Conservation (phyloP, 2,329 filamentous ascomycete species). For the Tympanopsis confertula region DNA sequence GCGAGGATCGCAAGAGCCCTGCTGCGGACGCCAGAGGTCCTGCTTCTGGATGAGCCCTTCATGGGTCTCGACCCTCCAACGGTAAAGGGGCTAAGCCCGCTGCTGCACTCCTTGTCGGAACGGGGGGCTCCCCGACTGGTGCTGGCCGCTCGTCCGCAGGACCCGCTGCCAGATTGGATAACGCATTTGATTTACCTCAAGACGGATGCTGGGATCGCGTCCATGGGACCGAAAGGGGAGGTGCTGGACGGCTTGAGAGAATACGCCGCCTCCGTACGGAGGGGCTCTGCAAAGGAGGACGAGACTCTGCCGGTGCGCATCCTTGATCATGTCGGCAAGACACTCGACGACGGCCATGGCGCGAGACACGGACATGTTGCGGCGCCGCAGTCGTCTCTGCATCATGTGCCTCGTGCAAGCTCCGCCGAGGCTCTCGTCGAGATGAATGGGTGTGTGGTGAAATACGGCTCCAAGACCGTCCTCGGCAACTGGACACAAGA, state of each 20-base stretch:
- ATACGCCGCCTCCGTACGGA: slow-evolving; percentile 34
- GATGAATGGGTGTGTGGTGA: slow-evolving; percentile 74
- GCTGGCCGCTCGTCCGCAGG: slow-evolving; percentile 71
- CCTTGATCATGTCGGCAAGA: slow-evolving; percentile 36
- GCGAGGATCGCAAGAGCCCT: slow-evolving; percentile 82
- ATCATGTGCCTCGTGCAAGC: slow-evolving; percentile 3
- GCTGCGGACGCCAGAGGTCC: slow-evolving; percentile 63
- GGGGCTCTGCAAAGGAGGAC: slow-evolving; percentile 30
- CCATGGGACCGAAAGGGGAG: slow-evolving; percentile 51
- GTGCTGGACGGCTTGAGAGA: slow-evolving; percentile 43
- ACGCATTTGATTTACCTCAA: slow-evolving; percentile 70
- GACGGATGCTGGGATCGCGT: slow-evolving; percentile 50
- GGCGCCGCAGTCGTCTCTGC: slow-evolving; percentile 4
- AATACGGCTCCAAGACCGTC: slow-evolving; percentile 66
- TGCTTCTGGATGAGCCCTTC: slow-evolving; percentile 87
- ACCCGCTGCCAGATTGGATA: slow-evolving; percentile 80
- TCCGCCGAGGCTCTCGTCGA: slow-evolving; percentile 63
- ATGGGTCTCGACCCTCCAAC: slow-evolving; percentile 90
- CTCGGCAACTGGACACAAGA: slow-evolving; percentile 70
- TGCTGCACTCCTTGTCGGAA: slow-evolving; percentile 59
- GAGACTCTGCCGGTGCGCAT: slow-evolving; percentile 33
- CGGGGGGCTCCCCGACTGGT: slow-evolving; percentile 61
- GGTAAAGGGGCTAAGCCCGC: slow-evolving; percentile 54
- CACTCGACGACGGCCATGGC: slow-evolving; percentile 26
- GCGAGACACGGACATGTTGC: slow-evolving; percentile 21